phyloP scores from a whole-genome alignment of 2,329 filamentous ascomycete species.

The Polytolypa hystricis region DNA sequence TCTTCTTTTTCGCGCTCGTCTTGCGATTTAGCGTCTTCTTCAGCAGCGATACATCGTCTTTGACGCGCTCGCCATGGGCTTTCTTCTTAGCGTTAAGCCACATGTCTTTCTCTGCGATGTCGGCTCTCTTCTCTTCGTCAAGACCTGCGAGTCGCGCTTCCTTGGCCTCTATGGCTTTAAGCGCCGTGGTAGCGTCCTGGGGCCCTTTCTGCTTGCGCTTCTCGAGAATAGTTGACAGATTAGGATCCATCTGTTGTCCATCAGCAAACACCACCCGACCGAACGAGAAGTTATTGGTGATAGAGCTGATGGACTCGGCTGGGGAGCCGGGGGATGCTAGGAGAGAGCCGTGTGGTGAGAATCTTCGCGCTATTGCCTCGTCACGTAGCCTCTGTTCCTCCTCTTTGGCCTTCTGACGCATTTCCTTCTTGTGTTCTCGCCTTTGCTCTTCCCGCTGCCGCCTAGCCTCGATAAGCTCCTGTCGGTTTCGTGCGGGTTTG shows the following conservation, averaged over 20 bases:
- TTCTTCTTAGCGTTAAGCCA: conserved; percentile 88
- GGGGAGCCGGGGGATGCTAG: conserved; percentile 44
- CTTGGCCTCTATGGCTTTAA: conserved; percentile 79
- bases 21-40: conserved; percentile 95
- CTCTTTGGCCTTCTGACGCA: conserved; percentile 63
- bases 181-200: conserved; percentile 71
- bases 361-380: conserved; percentile 44
- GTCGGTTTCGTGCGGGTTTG: conserved; percentile 69
- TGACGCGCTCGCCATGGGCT: conserved; percentile 79
- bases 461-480: conserved; percentile 83
- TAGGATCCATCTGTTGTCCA: conserved; percentile 66
- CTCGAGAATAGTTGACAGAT: conserved; percentile 51
- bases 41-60: conserved; percentile 72
- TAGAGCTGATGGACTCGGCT: conserved; percentile 27
- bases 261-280: conserved; percentile 85
- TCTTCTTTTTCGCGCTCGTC: conserved; percentile 81
- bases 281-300: conserved; percentile 67
- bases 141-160: conserved; percentile 65
- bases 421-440: conserved; percentile 79
- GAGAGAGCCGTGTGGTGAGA: conserved; percentile 47
- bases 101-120: conserved; percentile 84
- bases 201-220: conserved; percentile 69
- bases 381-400: conserved; percentile 59
- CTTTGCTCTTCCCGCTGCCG: conserved; percentile 78
- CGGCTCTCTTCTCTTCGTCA: conserved; percentile 68